A percentile compares a stretch with the other conserved stretches of the same genome.
These are phyloP conservation scores for Coriolopsis trogii DNA, from an alignment of 1,284 basidiomycete species.

Conservation along the genomic window DNA sequence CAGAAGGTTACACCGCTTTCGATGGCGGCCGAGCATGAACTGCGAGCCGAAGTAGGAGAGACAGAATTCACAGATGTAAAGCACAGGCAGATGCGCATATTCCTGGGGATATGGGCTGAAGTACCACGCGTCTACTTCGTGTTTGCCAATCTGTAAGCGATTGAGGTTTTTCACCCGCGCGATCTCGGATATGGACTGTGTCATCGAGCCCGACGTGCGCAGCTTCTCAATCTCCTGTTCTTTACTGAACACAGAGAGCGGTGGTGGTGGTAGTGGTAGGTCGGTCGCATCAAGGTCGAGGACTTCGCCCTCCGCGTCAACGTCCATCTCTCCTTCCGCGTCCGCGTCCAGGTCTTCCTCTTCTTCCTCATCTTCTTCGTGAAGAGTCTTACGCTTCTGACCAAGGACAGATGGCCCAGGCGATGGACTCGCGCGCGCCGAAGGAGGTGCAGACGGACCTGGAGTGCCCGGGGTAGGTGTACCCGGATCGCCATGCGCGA, in stretches of 20 bases:
- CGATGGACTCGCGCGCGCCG: slow-evolving; percentile 50
- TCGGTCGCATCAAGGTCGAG: slow-evolving; percentile 42
- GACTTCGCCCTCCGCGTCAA: slow-evolving; percentile 53
- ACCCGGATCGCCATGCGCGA: slow-evolving; percentile 27
- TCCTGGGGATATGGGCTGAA: slow-evolving; percentile 99
- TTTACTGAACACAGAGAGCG: slow-evolving; percentile 77
- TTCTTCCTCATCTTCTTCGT: slow-evolving; percentile 62
- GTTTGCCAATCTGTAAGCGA: slow-evolving; percentile 92
- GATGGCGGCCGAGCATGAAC: slow-evolving; percentile 90
- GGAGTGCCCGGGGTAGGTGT: slow-evolving; percentile 26
- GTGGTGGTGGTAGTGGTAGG: slow-evolving; percentile 45
- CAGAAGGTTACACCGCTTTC: slow-evolving; percentile 89
- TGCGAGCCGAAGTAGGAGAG: slow-evolving; percentile 86
- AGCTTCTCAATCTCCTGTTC: slow-evolving; percentile 99
- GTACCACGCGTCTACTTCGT: slow-evolving; percentile 99
- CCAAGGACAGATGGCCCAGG: slow-evolving; percentile 58
- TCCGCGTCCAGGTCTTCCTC: slow-evolving; percentile 65
- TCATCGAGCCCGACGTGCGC: slow-evolving; percentile 98
- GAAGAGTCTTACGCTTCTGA: slow-evolving; percentile 66
- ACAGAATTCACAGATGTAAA: slow-evolving; percentile 99
- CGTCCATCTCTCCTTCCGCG: slow-evolving; percentile 54
- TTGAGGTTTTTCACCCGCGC: slow-evolving; percentile 99
- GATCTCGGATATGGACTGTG: slow-evolving; percentile 96
- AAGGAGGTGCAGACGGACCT: slow-evolving; percentile 40
- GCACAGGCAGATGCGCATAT: slow-evolving; percentile 92